A percentile compares a stretch with the other conserved stretches of the same genome.
Evolutionary conservation across 352 stramenopile species (phyloP).

Genomic region (Aphanomyces invadans): DNA sequence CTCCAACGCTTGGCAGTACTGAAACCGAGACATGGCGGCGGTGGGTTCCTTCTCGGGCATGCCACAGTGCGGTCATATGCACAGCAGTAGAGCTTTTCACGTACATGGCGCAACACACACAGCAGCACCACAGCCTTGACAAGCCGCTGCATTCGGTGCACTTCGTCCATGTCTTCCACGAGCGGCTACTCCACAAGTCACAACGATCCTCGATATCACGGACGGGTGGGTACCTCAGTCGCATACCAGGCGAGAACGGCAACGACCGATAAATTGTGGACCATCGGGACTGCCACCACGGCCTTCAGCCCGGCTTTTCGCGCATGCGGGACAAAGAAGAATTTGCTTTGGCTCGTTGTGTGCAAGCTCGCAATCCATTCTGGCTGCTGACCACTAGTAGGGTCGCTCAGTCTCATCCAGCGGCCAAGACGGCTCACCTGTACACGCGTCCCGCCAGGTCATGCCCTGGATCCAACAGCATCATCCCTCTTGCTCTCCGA

Average conservation of each 20-base stretch:
- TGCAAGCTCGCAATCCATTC: conserved; percentile 52
- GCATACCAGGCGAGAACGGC: conserved; percentile 79
- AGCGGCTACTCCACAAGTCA: neutral
- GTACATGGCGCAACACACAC: conserved; percentile 46
- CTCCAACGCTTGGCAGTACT: conserved; percentile 71
- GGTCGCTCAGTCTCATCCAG: too few species aligned
- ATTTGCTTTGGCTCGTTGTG: conserved; percentile 46
- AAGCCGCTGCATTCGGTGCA: conserved; percentile 63
- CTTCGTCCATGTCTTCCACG: conserved; percentile 44
- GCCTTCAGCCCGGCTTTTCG: conserved; percentile 56
- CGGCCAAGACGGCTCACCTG: neutral
- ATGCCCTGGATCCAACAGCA: conserved; percentile 73
- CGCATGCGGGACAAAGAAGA: conserved; percentile 66
- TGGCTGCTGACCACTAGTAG: conserved; percentile 57
- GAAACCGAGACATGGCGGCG: conserved; percentile 52
- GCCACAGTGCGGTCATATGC: too few species aligned
- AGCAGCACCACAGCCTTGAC: conserved; percentile 62
- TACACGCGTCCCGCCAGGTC: conserved; percentile 65
- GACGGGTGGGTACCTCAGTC: conserved; percentile 30
- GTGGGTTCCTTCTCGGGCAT: conserved; percentile 15
- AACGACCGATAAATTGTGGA: conserved; percentile 74
- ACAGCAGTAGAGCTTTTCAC: conserved; percentile 24
- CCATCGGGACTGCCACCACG: conserved; percentile 65
- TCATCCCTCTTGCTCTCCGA: conserved; percentile 52
- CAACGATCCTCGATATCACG: neutral